Evolutionary conservation across 2,329 filamentous ascomycete genomes (phyloP), one percentile per base, ranked within the genome.

Genomic region (Stagonosporopsis vannaccii): DNA sequence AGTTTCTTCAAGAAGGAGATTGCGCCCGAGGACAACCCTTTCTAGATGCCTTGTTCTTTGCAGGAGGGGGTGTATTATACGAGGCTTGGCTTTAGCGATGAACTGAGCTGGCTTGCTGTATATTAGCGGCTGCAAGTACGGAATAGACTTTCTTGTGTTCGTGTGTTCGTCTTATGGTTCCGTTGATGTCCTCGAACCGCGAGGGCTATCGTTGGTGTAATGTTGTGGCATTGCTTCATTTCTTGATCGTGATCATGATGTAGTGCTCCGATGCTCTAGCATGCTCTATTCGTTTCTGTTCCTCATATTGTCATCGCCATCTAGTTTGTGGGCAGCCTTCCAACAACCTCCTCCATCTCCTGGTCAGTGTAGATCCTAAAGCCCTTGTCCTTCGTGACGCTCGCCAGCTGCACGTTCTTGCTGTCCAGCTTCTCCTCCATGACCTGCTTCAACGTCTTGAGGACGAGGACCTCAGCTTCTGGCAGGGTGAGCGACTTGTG

Each of bases 361-460:
- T 94, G 92, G 71, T 99, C 95, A 56, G 89, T 90, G 84, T 99
- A 99, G 87, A 99, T 97, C 81, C 92, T 90, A 85, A 99, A 99
- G 53, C 95, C 95, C 80, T 91, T 94, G 66, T 97, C 94, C 84
- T 93, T 96, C 61, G 95, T 99, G 55, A 99, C 95, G 75, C 94
- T 98, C 50, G 95, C 95, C 68, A 99, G 80, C 82, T 99, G 95
- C 65, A 99, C 95, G 75, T 99, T 99, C 87, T 99, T 99, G 63
- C 92, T 86, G 77, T 99, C 95, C 59, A 99, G 85, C 83, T 99
- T 99, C 87, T 99, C 95, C 81, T 99, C 95, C 95, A 99, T 99
- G 68, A 99, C 95, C 81, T 99, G 95, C 85, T 98, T 99, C 77
- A 99, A 79, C 33, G 95, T 99, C 87, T 98, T 98, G 73, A 99